phyloP scores from a whole-genome alignment of 371 early-diverging fungal species.

The Fennellomyces sp. region DNA sequence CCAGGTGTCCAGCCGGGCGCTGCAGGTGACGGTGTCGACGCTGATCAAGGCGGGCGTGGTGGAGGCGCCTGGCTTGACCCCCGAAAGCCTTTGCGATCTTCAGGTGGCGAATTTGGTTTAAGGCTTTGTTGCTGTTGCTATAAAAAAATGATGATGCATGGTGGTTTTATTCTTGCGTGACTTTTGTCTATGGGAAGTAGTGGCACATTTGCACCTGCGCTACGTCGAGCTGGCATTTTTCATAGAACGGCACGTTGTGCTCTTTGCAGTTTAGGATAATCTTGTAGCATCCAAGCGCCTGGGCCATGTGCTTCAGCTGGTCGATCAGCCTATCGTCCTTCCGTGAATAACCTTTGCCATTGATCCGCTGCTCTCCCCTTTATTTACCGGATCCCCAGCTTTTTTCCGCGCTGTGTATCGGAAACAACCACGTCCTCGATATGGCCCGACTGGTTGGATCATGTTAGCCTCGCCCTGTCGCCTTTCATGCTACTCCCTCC shows the following conservation, averaged over 20 bases:
- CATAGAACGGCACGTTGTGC: constrained; percentile 90
- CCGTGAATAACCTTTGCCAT: background rate
- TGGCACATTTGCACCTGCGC: constrained; percentile 88
- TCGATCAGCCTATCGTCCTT: constrained; percentile 53
- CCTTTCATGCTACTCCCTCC: background rate
- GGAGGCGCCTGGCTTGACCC: constrained; percentile 16
- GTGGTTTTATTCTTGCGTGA: too few relatives aligned
- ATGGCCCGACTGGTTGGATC: constrained; percentile 56
- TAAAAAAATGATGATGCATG: background rate
- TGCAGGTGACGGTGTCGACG: constrained; percentile 52
- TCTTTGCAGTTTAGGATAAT: constrained; percentile 86
- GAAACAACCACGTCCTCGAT: constrained; percentile 93
- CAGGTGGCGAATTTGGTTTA: background rate
- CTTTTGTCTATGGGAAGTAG: too few relatives aligned
- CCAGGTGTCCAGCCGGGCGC: constrained; percentile 50
- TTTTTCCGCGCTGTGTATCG: constrained; percentile 85
- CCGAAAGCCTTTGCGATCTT: constrained; percentile 25
- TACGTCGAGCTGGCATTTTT: constrained; percentile 87
- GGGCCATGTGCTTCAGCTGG: constrained; percentile 61
- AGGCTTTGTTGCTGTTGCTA: background rate
- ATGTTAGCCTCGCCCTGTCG: background rate
- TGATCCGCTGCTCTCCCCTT: background rate
- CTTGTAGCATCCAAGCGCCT: constrained; percentile 70
- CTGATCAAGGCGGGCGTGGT: constrained; percentile 66
- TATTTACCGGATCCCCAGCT: constrained; percentile 60